Percentiles rank a stretch among this genome's conserved stretches.
Evolutionary conservation across 1,284 basidiomycete species (phyloP).

Genomic region (Lentinula novae-zelandiae): DNA sequence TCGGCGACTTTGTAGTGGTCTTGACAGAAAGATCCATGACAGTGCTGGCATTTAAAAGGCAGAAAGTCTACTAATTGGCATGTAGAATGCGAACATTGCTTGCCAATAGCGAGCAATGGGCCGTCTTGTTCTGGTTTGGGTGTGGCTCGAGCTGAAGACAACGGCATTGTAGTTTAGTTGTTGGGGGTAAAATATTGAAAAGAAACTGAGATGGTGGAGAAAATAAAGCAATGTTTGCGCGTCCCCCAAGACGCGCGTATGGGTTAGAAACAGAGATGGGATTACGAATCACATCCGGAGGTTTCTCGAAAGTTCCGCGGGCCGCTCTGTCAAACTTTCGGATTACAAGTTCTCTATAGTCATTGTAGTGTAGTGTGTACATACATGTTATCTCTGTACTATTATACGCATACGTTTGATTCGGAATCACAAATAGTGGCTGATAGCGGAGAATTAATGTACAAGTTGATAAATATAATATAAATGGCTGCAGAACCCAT

Average conservation of each 20-base stretch:
- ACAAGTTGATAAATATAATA: constrained; percentile 18
- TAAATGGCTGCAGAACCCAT: constrained; percentile 17
- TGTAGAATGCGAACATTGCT: constrained; percentile 59
- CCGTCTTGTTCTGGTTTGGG: constrained; percentile 38
- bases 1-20: constrained; percentile 68
- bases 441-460: constrained; percentile 18
- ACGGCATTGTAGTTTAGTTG: background rate
- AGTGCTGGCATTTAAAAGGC: constrained; percentile 80
- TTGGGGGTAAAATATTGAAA: background rate
- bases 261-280: too few relatives aligned
- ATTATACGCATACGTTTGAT: background rate
- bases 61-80: constrained; percentile 76
- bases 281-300: too few relatives aligned
- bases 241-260: background rate
- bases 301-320: too few relatives aligned
- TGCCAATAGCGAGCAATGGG: constrained; percentile 62
- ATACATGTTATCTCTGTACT: too few relatives aligned
- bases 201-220: background rate
- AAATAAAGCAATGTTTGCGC: background rate
- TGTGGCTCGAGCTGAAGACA: constrained; percentile 23
- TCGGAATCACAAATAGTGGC: background rate
- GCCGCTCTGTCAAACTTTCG: too few relatives aligned
- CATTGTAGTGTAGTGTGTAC: too few relatives aligned
- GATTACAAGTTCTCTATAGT: too few relatives aligned
- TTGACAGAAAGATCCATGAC: constrained; percentile 60